Evolutionary conservation across 306 rosid genomes (phyloP).

Genomic region (Ormosia emarginata): DNA sequence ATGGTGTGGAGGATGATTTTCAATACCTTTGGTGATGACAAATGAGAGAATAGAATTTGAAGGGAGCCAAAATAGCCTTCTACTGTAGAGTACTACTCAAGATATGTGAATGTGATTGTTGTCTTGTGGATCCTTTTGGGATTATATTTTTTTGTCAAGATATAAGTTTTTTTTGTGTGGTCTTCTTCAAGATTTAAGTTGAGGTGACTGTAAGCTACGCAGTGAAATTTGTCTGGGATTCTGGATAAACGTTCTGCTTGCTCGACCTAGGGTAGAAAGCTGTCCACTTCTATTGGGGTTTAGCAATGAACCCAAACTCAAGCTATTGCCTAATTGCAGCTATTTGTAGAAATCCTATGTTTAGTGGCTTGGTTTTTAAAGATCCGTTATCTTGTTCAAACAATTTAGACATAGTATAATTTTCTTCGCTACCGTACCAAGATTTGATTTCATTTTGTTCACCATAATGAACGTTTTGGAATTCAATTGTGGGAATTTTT

Average conservation of each 20-base stretch:
- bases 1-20: constrained; percentile 10
- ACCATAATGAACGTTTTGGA: neutral
- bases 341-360: neutral
- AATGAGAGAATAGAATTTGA: neutral
- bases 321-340: neutral
- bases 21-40: constrained; percentile 1
- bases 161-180: too few relatives aligned
- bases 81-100: neutral
- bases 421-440: neutral
- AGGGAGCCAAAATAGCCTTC: neutral
- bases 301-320: neutral
- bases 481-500: neutral
- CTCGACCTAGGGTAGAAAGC: neutral
- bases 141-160: too few relatives aligned
- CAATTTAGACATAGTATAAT: neutral
- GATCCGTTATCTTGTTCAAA: neutral
- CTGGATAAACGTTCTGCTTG: neutral
- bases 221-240: constrained; percentile 1
- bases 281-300: neutral
- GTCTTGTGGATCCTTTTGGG: neutral
- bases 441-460: neutral
- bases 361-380: neutral
- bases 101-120: neutral
- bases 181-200: neutral
- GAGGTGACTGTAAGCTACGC: neutral